Evolutionary conservation across 2,329 filamentous ascomycete species (phyloP), one percentile per base, ranked within the genome.

Genomic region (Diaporthe sp.): DNA sequence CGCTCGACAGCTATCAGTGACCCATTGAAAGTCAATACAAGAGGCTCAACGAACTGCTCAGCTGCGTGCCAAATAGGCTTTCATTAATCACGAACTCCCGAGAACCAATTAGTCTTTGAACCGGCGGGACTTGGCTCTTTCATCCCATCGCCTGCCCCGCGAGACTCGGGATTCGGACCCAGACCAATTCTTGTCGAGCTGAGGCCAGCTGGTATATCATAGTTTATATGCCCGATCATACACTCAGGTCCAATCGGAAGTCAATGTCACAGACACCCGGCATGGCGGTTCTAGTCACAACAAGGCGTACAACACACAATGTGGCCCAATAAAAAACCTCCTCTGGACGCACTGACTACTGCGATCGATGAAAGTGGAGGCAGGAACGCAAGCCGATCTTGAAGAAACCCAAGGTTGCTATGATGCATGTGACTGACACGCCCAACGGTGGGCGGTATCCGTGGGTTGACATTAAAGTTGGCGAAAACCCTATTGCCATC

Each of bases 381-480:
- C 64, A 52, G 25, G 33, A 35, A 28, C 64, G 64, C n/a, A 54
- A 68, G 64, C 64, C 64, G 47, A 68, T 54, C 64, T 68, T 22
- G 64, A 68, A 68, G 33, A 9, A 28, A 54, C 64, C 64, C 64
- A 68, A 68, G 33, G 64, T 54, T 40, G 47, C 64, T 45, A 68
- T 54, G 64, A 54, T 68, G 64, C 64, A 38, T 68, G 22, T 38
- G 64, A 67, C 64, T 68, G 64, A 54, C 64, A 38, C 47, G 47
- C 47, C 33, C 47, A 68, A 68, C 47, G 64, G 47, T 68, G 45
- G 45, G 64, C 28, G 30, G 13, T 10, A 66, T 50, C 42, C 61
- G 28, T 35, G 42, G 28, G 61, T 50, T 25, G 19, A 17, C 13
- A 13, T 38, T 30, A 54, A 30, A 54, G 50, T 58, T 64, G 40